Conservation (phyloP, 345 rosid genomes). For the Raphanus sativus region DNA sequence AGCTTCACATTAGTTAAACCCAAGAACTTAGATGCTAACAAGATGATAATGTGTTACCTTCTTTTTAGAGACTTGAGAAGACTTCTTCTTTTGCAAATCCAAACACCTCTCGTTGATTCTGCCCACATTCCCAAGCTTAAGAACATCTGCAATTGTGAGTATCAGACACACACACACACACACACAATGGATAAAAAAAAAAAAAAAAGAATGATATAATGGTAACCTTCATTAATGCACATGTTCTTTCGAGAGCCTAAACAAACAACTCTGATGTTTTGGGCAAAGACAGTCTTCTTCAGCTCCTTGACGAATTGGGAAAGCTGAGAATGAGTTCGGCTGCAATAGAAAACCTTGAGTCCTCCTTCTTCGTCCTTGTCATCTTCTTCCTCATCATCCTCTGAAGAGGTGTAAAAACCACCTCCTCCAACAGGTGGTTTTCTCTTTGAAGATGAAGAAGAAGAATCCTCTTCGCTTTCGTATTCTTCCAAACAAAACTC, state of each 20-base stretch:
- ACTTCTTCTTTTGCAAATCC: constrained; percentile 78
- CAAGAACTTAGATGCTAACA: not conserved
- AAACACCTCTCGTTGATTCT: constrained; percentile 81
- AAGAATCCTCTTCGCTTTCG: constrained; percentile 65
- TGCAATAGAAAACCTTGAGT: constrained; percentile 75
- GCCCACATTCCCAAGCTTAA: constrained; percentile 58
- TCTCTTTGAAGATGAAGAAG: constrained; percentile 46
- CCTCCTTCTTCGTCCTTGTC: constrained; percentile 40
- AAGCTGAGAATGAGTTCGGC: constrained; percentile 94
- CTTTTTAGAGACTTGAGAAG: constrained; percentile 53
- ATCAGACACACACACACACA: not conserved
- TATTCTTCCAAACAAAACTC: constrained; percentile 84
- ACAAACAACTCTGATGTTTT: constrained; percentile 56
- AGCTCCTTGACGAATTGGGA: constrained; percentile 84
- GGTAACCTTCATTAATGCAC: constrained; percentile 83
- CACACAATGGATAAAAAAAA: not conserved
- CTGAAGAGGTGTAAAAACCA: constrained; percentile 46
- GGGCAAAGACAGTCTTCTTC: constrained; percentile 63
- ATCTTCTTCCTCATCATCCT: constrained; percentile 73
- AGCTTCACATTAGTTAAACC: constrained; percentile 16
- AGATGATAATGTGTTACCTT: constrained; percentile 49
- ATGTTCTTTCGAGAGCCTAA: constrained; percentile 84
- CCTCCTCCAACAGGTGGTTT: constrained; percentile 44
- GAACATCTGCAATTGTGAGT: constrained; percentile 50
- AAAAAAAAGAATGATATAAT: not conserved